Evolutionary conservation across 495 filamentous ascomycete species (phyloP).

Genomic region (Penicillium flavigenum): DNA sequence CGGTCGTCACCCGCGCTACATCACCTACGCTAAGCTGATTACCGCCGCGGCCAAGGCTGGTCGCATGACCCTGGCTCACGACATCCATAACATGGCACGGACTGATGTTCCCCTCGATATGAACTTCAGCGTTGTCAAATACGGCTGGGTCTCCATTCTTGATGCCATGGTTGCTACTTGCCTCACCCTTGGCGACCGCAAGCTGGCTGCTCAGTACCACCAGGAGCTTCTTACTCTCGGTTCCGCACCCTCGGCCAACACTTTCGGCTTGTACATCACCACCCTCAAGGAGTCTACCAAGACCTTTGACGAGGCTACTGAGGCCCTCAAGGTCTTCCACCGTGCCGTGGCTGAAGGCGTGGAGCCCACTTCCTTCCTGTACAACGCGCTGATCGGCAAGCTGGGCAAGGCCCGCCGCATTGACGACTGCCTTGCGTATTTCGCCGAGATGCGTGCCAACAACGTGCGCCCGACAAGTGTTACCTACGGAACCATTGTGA

Average conservation of each 20-base stretch:
- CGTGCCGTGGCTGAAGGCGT: slow-evolving; percentile 92
- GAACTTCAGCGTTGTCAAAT: slow-evolving; percentile 79
- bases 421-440: slow-evolving; percentile 97
- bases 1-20: slow-evolving; percentile 89
- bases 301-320: slow-evolving; percentile 94
- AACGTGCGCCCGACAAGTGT: slow-evolving; percentile 95
- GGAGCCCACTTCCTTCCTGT: slow-evolving; percentile 92
- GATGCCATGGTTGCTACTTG: slow-evolving; percentile 96
- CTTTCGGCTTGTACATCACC: slow-evolving; percentile 96
- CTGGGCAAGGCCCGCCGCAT: slow-evolving; percentile 96
- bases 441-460: slow-evolving; percentile 90
- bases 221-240: slow-evolving; percentile 86
- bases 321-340: slow-evolving; percentile 95
- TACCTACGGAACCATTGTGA: slow-evolving; percentile 97
- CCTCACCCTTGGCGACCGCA: slow-evolving; percentile 76
- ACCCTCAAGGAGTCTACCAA: slow-evolving; percentile 94
- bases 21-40: slow-evolving; percentile 94
- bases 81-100: slow-evolving; percentile 83
- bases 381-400: slow-evolving; percentile 98
- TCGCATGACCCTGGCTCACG: slow-evolving; percentile 74
- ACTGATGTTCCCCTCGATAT: slow-evolving; percentile 79
- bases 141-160: slow-evolving; percentile 91
- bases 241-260: slow-evolving; percentile 90
- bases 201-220: slow-evolving; percentile 79
- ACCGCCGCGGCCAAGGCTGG: slow-evolving; percentile 80